A percentile compares a stretch with the other conserved stretches of the same genome.
phyloP scores from a whole-genome alignment of 2,329 filamentous ascomycete genomes.

The Rasamsonia emersonii region DNA sequence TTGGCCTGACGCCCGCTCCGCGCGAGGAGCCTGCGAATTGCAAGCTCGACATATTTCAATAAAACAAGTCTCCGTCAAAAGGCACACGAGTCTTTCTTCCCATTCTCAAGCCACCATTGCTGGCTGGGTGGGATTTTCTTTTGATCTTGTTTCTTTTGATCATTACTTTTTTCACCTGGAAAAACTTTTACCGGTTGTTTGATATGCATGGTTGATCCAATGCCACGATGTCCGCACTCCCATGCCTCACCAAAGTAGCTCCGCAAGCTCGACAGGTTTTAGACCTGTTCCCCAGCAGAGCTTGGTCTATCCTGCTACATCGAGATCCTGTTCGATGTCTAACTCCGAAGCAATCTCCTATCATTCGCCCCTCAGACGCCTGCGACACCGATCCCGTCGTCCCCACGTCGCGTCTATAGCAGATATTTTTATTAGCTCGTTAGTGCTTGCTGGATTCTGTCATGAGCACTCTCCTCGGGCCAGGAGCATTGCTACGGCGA shows the following conservation, averaged over 20 bases:
- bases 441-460: slow-evolving; percentile 46
- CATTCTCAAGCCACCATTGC: too few species aligned
- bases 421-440: slow-evolving; percentile 45
- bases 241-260: slow-evolving; percentile 55
- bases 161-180: too few species aligned
- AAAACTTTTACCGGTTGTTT: slow-evolving; percentile 2
- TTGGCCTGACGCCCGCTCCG: slow-evolving; percentile 28
- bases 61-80: slow-evolving; percentile 2
- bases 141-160: not conserved
- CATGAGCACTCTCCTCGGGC: slow-evolving; percentile 35
- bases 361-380: slow-evolving; percentile 19
- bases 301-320: slow-evolving; percentile 18
- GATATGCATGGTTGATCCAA: slow-evolving; percentile 28
- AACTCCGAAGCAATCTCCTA: slow-evolving; percentile 15
- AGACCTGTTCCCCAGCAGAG: slow-evolving; percentile 40
- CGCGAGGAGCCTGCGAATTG: slow-evolving; percentile 14
- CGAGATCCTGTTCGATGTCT: slow-evolving; percentile 21
- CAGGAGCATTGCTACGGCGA: slow-evolving; percentile 20
- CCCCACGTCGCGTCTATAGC: slow-evolving; percentile 33
- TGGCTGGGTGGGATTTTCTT: too few species aligned
- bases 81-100: too few species aligned
- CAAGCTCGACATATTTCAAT: too few species aligned
- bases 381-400: slow-evolving; percentile 20
- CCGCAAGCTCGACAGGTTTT: slow-evolving; percentile 43
- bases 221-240: slow-evolving; percentile 53